Conservation (phyloP, 352 stramenopile genomes). For the Pseudoperonospora humuli region DNA sequence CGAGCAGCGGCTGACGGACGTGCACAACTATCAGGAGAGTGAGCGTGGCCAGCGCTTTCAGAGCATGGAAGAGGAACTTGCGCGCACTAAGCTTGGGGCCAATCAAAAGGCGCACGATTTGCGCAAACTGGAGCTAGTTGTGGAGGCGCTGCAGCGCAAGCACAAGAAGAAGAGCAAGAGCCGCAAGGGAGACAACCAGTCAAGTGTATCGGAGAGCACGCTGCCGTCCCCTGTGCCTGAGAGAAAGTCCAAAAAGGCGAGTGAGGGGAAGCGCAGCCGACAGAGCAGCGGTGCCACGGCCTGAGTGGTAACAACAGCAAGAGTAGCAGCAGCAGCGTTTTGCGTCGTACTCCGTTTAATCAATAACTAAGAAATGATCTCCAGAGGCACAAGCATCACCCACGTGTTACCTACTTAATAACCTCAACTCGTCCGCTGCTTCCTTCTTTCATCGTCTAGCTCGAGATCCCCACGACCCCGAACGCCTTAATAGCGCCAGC, state of each 20-base stretch:
- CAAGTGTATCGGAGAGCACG: conserved; percentile 17
- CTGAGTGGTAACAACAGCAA: background rate
- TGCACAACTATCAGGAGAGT: conserved; percentile 66
- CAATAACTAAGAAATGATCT: background rate
- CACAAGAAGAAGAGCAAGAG: conserved; percentile 31
- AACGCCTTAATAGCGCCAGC: conserved; percentile 87
- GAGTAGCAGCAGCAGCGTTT: background rate
- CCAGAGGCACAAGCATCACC: conserved; percentile 5
- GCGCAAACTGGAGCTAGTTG: conserved; percentile 34
- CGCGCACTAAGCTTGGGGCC: conserved; percentile 40
- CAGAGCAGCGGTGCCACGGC: conserved; percentile 15
- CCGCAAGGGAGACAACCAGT: conserved; percentile 24
- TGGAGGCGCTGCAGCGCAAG: conserved; percentile 34
- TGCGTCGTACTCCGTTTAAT: background rate
- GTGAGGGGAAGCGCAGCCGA: conserved; percentile 13
- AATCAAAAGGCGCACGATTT: conserved; percentile 43
- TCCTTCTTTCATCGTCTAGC: conserved; percentile 20
- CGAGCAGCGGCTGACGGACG: conserved; percentile 55
- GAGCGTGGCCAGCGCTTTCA: conserved; percentile 49
- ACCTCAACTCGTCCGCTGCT: conserved; percentile 1
- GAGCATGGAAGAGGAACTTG: conserved; percentile 56
- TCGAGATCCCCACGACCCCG: conserved; percentile 90
- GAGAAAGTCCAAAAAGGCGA: conserved; percentile 13
- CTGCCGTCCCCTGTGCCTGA: conserved; percentile 16
- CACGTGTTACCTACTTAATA: conserved; percentile 25